These are phyloP conservation scores for Sporisorium sorghi DNA, from an alignment of 1,284 basidiomycete species.

Conservation along the genomic window DNA sequence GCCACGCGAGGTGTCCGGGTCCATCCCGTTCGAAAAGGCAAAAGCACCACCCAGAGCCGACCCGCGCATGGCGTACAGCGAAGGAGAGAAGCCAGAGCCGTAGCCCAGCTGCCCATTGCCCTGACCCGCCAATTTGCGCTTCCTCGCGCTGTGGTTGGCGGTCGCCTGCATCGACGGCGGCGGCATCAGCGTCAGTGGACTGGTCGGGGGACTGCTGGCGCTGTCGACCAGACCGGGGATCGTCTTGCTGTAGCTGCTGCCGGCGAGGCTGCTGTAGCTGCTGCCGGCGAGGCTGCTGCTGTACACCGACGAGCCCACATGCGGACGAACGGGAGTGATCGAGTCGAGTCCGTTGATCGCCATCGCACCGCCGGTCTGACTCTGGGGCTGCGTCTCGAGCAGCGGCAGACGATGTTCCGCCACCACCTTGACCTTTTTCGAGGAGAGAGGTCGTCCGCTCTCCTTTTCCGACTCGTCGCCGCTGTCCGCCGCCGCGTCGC, in stretches of 20 bases:
- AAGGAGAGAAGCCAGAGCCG: conserved; percentile 42
- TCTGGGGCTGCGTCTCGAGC: conserved; percentile 44
- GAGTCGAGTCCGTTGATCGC: conserved; percentile 39
- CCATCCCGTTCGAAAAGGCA: conserved; percentile 39
- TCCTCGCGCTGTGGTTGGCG: conserved; percentile 53
- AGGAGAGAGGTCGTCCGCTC: conserved; percentile 15
- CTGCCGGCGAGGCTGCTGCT: conserved; percentile 54
- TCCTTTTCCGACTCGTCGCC: conserved; percentile 40
- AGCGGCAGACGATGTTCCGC: conserved; percentile 51
- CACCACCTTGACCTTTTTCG: conserved; percentile 36
- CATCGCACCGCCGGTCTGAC: conserved; percentile 15
- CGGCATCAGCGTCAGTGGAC: conserved; percentile 58
- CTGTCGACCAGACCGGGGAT: conserved; percentile 60
- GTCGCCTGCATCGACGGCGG: conserved; percentile 53
- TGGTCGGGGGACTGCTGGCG: conserved; percentile 61
- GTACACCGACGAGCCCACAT: conserved; percentile 32
- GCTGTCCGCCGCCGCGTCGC: conserved; percentile 21
- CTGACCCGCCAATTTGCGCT: conserved; percentile 53
- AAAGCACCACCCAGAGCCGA: conserved; percentile 45
- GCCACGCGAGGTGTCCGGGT: conserved; percentile 37
- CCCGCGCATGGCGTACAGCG: conserved; percentile 39
- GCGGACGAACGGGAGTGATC: conserved; percentile 49
- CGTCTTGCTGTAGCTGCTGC: too few species aligned
- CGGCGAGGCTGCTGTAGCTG: conserved; percentile 45
- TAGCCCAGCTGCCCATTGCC: conserved; percentile 43